Evolutionary conservation across 768 basidiomycete genomes (phyloP), one percentile per base, ranked within the genome.

Genomic region (Roridomyces roridus): DNA sequence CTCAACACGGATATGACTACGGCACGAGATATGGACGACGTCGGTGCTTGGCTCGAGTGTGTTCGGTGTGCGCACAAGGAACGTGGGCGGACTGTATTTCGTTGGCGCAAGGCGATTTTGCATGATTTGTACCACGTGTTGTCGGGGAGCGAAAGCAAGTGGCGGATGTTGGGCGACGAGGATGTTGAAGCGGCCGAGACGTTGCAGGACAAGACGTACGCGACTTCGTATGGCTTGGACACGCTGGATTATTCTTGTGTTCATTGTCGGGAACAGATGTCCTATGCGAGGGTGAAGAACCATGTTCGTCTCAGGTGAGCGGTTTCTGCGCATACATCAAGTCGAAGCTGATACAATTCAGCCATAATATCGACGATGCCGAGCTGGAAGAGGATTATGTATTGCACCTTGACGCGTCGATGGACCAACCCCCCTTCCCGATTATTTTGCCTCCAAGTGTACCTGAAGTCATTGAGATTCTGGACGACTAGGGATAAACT

Each of bases 91-190:
- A 39, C 60, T 2, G 63, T 69, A 20, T 69, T 62, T 39, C 61
- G 55, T 42, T 69, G 68, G 67, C 51, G 60, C 20, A 62, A 63
- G 35, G 65, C 64, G 41, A 67, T 67, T n/a, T 20, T 67, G 25
- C 68, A 69, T 53, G 63, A 66, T 44, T 59, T 66, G 60, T 60
- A 66, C 36, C 63, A 67, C 40, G 46, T 44, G 6, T 54, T 46
- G 12, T 45, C 63, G 17, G 62, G 54, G 26, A 51, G 59, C 25
- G 31, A 51, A 5, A 35, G 36, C 7, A 18, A 23, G 25, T 67
- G 66, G 68, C 37, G 18, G 45, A 46, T 55, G 10, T 52, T 66
- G 24, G 54, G 40, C 40, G 35, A 45, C 14, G 53, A 59, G 26
- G 63, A 65, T 29, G 18, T 42, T n/a, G 57, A 59, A 14, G 54